A percentile compares a stretch with the other conserved stretches of the same genome.
These are phyloP conservation scores for Candida patagonica DNA, from an alignment of 805 yeast species.

Conservation along the genomic window DNA sequence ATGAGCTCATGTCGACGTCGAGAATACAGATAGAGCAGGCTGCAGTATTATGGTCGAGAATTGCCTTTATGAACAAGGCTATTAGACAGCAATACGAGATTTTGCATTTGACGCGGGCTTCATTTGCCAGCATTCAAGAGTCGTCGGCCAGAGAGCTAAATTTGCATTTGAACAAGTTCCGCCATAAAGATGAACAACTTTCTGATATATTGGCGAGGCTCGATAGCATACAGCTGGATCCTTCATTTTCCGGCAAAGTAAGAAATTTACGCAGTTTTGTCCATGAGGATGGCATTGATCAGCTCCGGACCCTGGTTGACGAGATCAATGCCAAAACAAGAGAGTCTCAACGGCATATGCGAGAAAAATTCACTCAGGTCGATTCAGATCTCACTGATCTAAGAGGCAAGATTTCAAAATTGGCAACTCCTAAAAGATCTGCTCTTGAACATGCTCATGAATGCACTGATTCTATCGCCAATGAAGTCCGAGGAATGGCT, in stretches of 20 bases:
- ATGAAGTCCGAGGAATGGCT: conserved; percentile 58
- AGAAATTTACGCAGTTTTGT: conserved; percentile 39
- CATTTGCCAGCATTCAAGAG: conserved; percentile 16
- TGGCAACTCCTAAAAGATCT: conserved; percentile 14
- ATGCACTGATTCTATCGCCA: conserved; percentile 20
- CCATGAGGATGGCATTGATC: conserved; percentile 32
- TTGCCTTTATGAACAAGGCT: conserved; percentile 38
- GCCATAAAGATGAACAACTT: conserved; percentile 26
- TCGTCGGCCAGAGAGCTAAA: conserved; percentile 14
- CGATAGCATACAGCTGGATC: conserved; percentile 30
- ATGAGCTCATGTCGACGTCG: conserved; percentile 31
- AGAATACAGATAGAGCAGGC: conserved; percentile 32
- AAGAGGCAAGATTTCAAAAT: conserved; percentile 12
- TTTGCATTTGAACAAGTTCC: conserved; percentile 16
- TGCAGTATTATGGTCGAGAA: conserved; percentile 35
- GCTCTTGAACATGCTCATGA: conserved; percentile 22
- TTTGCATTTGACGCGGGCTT: conserved; percentile 26
- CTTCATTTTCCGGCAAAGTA: conserved; percentile 18
- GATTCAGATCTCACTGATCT: conserved; percentile 8
- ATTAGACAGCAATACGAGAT: conserved; percentile 39
- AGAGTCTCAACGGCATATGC: conserved; percentile 13
- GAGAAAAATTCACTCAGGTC: conserved; percentile 21
- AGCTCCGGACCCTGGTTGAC: conserved; percentile 25
- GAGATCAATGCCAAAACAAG: conserved; percentile 20
- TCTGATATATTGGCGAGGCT: conserved; percentile 28